A percentile compares a stretch with the other conserved stretches of the same genome.
Conservation (phyloP, 1,284 basidiomycete species). For the Tilletiopsis washingtonensis region DNA sequence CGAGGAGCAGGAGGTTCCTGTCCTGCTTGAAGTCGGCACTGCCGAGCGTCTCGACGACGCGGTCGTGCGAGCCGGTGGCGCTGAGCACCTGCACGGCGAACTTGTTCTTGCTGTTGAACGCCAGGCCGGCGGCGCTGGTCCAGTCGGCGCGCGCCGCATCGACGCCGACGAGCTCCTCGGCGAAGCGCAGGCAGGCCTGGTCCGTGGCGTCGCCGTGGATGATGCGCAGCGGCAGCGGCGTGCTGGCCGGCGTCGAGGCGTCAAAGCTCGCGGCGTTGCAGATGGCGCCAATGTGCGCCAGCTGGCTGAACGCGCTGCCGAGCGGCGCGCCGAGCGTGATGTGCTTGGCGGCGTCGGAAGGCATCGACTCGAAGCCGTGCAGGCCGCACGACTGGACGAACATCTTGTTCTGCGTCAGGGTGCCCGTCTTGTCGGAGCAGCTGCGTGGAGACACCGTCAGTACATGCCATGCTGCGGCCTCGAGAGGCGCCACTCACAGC, state of each 20-base stretch:
- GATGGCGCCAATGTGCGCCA: conserved; percentile 53
- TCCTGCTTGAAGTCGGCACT: conserved; percentile 10
- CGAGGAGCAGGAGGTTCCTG: conserved; percentile 16
- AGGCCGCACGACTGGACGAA: conserved; percentile 49
- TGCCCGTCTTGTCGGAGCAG: conserved; percentile 68
- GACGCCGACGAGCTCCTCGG: conserved; percentile 52
- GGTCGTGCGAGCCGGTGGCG: conserved; percentile 48
- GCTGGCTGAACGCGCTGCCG: conserved; percentile 11
- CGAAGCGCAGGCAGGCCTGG: conserved; percentile 58
- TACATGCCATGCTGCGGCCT: too few species aligned
- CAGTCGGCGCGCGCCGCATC: conserved; percentile 44
- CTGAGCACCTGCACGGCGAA: conserved; percentile 56
- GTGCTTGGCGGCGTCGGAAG: conserved; percentile 17
- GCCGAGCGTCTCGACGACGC: conserved; percentile 43
- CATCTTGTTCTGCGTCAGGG: conserved; percentile 58
- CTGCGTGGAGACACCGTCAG: too few species aligned
- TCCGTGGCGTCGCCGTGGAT: conserved; percentile 63
- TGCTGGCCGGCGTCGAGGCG: conserved; percentile 26
- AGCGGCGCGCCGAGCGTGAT: conserved; percentile 14
- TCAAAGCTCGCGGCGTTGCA: conserved; percentile 62
- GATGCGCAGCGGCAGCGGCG: conserved; percentile 51
- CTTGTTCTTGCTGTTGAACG: conserved; percentile 63
- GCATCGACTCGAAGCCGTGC: conserved; percentile 42
- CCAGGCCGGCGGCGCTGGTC: conserved; percentile 47
- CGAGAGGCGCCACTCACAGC: too few species aligned